phyloP scores from a whole-genome alignment of 257 asterid genomes.

The Striga asiatica region DNA sequence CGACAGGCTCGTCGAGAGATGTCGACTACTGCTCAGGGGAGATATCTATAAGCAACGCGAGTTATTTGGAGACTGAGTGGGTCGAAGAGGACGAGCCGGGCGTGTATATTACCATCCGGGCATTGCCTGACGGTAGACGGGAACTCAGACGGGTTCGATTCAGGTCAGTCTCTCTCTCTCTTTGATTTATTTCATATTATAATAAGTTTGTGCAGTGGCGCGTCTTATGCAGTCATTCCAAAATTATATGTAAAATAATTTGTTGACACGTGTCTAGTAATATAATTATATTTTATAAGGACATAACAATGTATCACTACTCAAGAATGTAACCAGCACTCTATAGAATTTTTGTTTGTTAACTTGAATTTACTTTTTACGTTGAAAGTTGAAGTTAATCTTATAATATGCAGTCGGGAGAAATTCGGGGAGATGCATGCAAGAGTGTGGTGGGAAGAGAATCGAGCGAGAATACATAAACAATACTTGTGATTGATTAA shows the following conservation, averaged over 20 bases:
- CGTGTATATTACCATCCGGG: conserved; percentile 82
- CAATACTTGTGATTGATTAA: conserved; percentile 64
- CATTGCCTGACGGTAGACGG: conserved; percentile 70
- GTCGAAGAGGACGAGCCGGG: conserved; percentile 96
- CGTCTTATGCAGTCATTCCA: too few species aligned
- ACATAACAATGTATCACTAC: too few species aligned
- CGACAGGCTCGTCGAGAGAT: conserved; percentile 28
- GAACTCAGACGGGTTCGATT: conserved; percentile 94
- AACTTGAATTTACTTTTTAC: background rate
- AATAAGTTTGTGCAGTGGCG: too few species aligned
- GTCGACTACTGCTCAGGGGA: conserved; percentile 76
- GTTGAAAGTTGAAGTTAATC: background rate
- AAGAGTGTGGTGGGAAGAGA: conserved; percentile 89
- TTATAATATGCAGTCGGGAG: conserved; percentile 57
- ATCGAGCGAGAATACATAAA: conserved; percentile 68
- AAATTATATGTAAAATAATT: too few species aligned
- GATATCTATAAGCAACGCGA: conserved; percentile 81
- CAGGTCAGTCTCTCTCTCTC: conserved; percentile 39
- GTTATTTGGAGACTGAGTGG: conserved; percentile 86
- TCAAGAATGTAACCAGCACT: too few species aligned
- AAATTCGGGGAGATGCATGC: conserved; percentile 81
- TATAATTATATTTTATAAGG: too few species aligned
- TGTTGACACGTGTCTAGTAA: too few species aligned
- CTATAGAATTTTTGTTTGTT: background rate
- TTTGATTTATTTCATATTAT: too few species aligned